Base-by-base conservation (phyloP, 202 grass and related monocot species). In the Setaria viridis region DNA sequence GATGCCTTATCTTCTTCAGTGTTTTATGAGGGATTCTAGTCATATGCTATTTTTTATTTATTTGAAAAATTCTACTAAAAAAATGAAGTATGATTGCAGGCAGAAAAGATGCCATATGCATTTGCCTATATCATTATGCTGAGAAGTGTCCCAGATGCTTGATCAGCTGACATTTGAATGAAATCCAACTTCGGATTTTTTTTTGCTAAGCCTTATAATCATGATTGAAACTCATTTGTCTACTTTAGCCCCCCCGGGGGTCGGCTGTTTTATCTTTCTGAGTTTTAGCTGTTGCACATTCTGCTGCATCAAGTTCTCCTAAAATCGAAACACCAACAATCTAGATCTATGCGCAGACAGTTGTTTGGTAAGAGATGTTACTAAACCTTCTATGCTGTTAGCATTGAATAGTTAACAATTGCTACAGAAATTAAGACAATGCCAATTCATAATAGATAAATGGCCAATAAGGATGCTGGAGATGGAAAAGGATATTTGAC, bases 331-430 rank as follows among this genome's bases (percentile, higher is more conserved):
- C 48, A 30, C 50, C 29, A 30, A 50, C 51, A 43, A 81, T 81
- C 34, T 43, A 69, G n/a, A 16, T 45, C 14, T 16, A 29, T 68
- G 55, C 2, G 11, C 39, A 29, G 2, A 56, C 6, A 42, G 59
- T 42, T 74, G 58, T 49, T 67, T 67, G 47, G 7, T 84, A 74
- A 88, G 20, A 51, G 60, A 69, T 75, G 62, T 62, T 67, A 85
- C 19, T 30, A 11, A 58, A 82, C 33, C 21, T 34, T 67, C 15
- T 57, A 77, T 35, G 15, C 54, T 84, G 2, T 48, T 58, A 45
- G 25, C 20, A 17, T 53, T 41, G 12, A 48, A 79, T 62, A 75
- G 33, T 59, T 83, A 54, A 72, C 9, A 54, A 46, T 41, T 84
- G 35, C 20, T 34, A 65, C 7, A 72, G 32, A 67, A 65, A 64